These are phyloP conservation scores for Yarrowia porcina DNA, from an alignment of 805 yeast species.

Conservation along the genomic window DNA sequence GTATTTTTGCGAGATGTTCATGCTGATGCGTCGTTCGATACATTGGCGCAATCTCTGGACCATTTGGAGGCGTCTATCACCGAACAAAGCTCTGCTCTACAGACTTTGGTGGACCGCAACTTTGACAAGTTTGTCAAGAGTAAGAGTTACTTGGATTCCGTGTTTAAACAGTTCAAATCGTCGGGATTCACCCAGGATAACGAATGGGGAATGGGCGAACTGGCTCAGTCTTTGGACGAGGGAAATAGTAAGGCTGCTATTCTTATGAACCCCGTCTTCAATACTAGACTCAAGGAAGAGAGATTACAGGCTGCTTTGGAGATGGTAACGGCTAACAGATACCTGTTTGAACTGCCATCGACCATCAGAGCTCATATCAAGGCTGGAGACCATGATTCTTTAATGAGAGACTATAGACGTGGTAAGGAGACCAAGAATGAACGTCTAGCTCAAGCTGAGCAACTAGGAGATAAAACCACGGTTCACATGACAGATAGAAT, in stretches of 20 bases:
- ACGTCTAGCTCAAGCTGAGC: neutral
- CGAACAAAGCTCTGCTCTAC: conserved; percentile 49
- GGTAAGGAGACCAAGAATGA: conserved; percentile 41
- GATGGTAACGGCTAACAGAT: conserved; percentile 51
- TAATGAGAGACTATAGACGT: conserved; percentile 55
- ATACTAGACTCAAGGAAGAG: conserved; percentile 47
- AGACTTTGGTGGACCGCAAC: conserved; percentile 53
- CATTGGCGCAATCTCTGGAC: conserved; percentile 48
- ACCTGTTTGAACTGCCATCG: conserved; percentile 57
- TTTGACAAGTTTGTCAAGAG: conserved; percentile 62
- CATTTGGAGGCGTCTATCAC: conserved; percentile 50
- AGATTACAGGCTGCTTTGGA: conserved; percentile 50
- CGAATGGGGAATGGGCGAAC: conserved; percentile 39
- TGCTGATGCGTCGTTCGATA: conserved; percentile 50
- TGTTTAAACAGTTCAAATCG: conserved; percentile 51
- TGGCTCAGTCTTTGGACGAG: conserved; percentile 43
- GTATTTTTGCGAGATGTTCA: conserved; percentile 56
- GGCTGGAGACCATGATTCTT: conserved; percentile 54
- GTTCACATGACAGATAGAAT: conserved; percentile 46
- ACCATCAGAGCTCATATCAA: conserved; percentile 44
- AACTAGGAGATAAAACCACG: conserved; percentile 7
- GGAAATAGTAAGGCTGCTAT: conserved; percentile 53
- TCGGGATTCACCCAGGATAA: conserved; percentile 38
- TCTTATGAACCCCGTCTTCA: conserved; percentile 57
- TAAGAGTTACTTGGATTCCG: conserved; percentile 60